Percentiles rank a stretch among this genome's conserved stretches.
Evolutionary conservation across 208 protist genomes (phyloP).

Genomic region (Balamuthia mandrillaris): DNA sequence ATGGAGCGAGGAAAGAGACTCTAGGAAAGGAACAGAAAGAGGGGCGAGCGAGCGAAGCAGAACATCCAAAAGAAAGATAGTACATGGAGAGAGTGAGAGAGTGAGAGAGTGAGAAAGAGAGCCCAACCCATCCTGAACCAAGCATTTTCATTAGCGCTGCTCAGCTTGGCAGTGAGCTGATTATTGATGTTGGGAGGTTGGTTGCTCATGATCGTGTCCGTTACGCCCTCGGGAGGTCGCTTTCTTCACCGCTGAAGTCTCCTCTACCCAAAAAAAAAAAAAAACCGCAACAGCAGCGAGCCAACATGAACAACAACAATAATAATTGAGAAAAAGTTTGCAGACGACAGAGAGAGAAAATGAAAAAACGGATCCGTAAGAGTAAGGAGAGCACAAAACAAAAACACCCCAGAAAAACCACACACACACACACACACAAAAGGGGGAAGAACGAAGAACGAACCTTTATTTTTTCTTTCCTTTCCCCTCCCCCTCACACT

Average conservation of each 20-base stretch:
- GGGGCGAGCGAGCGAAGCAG: background rate
- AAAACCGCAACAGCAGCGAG: too few relatives aligned
- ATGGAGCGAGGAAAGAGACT: background rate
- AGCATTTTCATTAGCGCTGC: background rate
- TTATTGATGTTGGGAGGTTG: too few relatives aligned
- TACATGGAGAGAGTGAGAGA: background rate
- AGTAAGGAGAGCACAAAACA: background rate
- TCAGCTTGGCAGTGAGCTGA: conserved; percentile 21
- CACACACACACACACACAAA: background rate
- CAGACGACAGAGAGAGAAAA: background rate
- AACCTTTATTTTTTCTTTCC: background rate
- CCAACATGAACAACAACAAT: background rate
- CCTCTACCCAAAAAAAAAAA: too few relatives aligned
- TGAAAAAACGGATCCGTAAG: background rate
- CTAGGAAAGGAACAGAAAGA: background rate
- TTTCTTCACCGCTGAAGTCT: too few relatives aligned
- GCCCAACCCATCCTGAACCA: conserved; percentile 3
- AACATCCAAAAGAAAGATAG: background rate
- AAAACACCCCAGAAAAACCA: background rate
- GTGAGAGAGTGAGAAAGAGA: too few relatives aligned
- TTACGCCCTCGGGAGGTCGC: too few relatives aligned
- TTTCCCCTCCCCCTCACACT: background rate
- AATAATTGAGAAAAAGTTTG: background rate
- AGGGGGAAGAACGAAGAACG: background rate
- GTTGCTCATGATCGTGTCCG: too few relatives aligned